Base-by-base conservation (phyloP, 208 protist species). In the Endotrypanum monterogeii region DNA sequence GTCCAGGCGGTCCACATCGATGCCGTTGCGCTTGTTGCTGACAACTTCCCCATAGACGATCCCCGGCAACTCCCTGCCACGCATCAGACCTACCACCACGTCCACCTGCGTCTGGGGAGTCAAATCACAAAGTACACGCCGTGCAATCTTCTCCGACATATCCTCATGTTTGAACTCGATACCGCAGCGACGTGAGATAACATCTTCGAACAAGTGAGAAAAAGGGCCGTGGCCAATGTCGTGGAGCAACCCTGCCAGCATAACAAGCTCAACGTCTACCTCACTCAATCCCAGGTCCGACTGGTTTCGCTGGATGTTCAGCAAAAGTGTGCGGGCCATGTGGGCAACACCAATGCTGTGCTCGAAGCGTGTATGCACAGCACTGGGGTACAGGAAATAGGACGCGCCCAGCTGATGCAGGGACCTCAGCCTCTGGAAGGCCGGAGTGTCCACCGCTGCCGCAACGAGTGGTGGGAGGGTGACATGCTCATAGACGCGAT, bases 1-100 rank as follows among this genome's bases (percentile, higher is more conserved):
- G 81, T 99, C 98, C 16, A 99, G 89, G 56, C 98, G 97, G 71
- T 99, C 98, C 51, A 99, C 98, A 77, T 99, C 98, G 52, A 99
- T 89, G 50, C 92, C 94, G 74, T 97, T 99, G 23, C 95, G 88
- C 71, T 96, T 92, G 88, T 97, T 97, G 78, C 84, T 91, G 73
- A 97, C 84, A 65, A 97, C 88, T 54, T 95, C 88, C 48, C 82
- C 81, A 75, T 95, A 94, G 18, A 80, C 78, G 51, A 90, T 74
- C 11, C 74, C 55, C 16, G 73, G 61, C 54, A 66, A 67, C 1
- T 79, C 50, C 46, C 48, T 62, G 44, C 92, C 92, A 23, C 78
- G 81, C 89, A 96, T 94, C 62, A 94, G 82, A 1, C 67, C 74
- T 30, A 92, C 73, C 54, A 96, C 87, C 48, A 89, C 82, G 30